Base-by-base conservation (phyloP, 306 rosid species). In the Rubus parviflorus region DNA sequence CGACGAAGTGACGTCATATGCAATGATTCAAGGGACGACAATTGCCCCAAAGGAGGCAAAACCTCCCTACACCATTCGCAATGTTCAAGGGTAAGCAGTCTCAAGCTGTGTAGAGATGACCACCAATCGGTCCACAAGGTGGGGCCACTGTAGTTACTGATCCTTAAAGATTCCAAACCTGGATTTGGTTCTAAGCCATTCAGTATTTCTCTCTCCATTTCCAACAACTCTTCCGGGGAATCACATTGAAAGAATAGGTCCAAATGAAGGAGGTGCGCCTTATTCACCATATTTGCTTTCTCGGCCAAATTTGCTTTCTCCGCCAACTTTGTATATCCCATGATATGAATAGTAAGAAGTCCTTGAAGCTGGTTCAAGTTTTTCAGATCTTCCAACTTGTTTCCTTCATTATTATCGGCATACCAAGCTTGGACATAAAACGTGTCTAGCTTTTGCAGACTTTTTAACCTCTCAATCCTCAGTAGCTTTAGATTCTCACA, bases 401-500 rank as follows among this genome's bases (percentile, higher is more conserved):
- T 23, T 23, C 13, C 43, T 51, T 3, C 53, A 14, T 19, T 8
- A 6, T 25, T 25, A 25, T 25, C 1, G 30, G 0, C 30, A 25
- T 25, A 0, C 30, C 7, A 37, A 0, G 0, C 3, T 2, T 0
- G 2, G 4, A 54, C 51, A 23, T 0, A 0, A 14, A 56, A 35
- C 12, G 2, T 0, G 12, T 64, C 72, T 2, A 64, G 23, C 5
- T 3, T 65, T 30, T 8, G 22, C 2, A 76, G 9, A 35, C 8
- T 2, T n/a, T 17, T 38, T 51, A 76, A 76, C 8, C 38, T 13
- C 8, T 48, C 30, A 7, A 76, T 13, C 5, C 48, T 49, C 14
- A 37, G 37, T n/a, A 37, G 13, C 10, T 3, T 2, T 1, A n/a
- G 19, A 0, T 0, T 0, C 0, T 0, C 0, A 5, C 10, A 10